Evolutionary conservation across 1,284 basidiomycete species (phyloP).

Genomic region (Ceraceosorus guamensis): DNA sequence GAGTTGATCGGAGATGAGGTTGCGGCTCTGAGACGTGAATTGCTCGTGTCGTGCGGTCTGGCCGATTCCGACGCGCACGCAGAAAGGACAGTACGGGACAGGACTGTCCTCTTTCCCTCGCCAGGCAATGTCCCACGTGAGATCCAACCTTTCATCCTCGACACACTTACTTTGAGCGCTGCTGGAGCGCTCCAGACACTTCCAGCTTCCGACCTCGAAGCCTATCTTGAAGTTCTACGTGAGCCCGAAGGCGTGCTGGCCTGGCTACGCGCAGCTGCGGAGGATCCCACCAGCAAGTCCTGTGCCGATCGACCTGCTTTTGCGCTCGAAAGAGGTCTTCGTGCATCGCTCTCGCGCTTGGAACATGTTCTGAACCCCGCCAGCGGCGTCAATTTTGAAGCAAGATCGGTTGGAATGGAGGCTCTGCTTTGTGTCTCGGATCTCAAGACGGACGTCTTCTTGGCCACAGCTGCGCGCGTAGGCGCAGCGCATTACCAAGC

Average conservation of each 20-base stretch:
- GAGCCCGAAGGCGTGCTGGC: neutral
- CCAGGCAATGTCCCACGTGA: neutral
- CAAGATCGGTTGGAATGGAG: conserved; percentile 14
- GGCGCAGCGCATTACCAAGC: conserved; percentile 17
- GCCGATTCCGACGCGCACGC: neutral
- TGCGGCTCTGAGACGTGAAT: no score
- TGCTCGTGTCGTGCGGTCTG: no score
- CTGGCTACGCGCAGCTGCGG: neutral
- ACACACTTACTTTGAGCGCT: neutral
- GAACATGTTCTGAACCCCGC: neutral
- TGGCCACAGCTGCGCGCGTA: conserved; percentile 26
- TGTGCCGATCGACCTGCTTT: conserved; percentile 1
- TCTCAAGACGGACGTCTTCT: conserved; percentile 28
- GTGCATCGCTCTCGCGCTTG: neutral
- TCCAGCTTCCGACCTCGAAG: neutral
- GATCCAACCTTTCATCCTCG: neutral
- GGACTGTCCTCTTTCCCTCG: neutral
- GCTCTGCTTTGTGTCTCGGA: conserved; percentile 21
- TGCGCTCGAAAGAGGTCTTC: neutral
- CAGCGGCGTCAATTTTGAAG: neutral
- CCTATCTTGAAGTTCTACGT: neutral
- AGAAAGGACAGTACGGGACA: neutral
- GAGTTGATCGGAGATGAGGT: no score
- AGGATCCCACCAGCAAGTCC: no score
- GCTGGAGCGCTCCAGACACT: neutral